phyloP scores from a whole-genome alignment of 495 filamentous ascomycete genomes.

The Peziza echinospora region DNA sequence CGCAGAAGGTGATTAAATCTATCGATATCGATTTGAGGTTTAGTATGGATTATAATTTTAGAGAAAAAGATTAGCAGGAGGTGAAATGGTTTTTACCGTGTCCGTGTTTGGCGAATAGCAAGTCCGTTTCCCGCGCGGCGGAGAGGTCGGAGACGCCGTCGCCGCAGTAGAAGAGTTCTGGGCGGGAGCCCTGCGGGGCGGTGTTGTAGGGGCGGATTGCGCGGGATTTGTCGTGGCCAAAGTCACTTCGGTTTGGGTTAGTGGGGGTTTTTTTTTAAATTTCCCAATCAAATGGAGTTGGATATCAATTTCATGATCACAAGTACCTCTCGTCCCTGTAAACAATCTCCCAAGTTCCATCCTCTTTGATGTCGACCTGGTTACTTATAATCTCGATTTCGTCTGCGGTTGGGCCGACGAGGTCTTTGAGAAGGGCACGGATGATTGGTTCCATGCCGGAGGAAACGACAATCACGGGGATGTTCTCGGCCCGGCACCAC shows the following conservation, averaged over 20 bases:
- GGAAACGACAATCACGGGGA: conserved; percentile 78
- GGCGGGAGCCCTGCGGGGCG: conserved; percentile 43
- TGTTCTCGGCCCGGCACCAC: conserved; percentile 57
- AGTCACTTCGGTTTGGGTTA: conserved; percentile 31
- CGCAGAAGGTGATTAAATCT: conserved; percentile 48
- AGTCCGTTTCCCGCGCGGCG: conserved; percentile 67
- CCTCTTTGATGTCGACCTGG: conserved; percentile 51
- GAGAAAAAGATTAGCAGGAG: conserved; percentile 38
- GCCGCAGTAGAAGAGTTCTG: conserved; percentile 68
- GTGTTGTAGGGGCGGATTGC: conserved; percentile 66
- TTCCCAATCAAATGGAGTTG: no score
- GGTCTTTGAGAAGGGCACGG: conserved; percentile 50
- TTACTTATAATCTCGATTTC: conserved; percentile 75
- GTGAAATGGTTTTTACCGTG: conserved; percentile 50
- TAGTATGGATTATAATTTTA: conserved; percentile 45
- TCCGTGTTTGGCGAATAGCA: conserved; percentile 78
- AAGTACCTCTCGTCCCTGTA: conserved; percentile 65
- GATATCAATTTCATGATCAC: neutral
- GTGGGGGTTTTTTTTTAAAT: neutral
- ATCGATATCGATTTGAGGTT: conserved; percentile 5
- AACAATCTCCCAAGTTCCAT: conserved; percentile 65
- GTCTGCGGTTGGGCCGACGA: conserved; percentile 50
- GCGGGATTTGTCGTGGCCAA: conserved; percentile 83
- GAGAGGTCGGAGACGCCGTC: conserved; percentile 80
- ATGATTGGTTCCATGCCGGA: conserved; percentile 88